Conservation (phyloP, 1,139 yeast genomes). For the Magnusiomyces paraingens region DNA sequence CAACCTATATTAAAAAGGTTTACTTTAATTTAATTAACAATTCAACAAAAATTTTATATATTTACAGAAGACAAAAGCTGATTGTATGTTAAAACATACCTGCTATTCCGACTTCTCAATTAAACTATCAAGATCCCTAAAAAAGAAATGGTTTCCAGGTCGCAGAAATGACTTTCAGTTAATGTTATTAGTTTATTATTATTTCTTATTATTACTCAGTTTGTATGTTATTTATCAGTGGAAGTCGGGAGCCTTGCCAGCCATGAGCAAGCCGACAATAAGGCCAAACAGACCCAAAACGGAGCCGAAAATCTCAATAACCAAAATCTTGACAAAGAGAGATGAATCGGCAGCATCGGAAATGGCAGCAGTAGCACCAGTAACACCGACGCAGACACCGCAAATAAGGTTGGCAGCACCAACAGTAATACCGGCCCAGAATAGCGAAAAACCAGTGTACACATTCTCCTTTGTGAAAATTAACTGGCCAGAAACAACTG, state of each 20-base stretch:
- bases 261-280: conserved; percentile 95
- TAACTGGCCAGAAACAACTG: conserved; percentile 56
- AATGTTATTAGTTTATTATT: neutral
- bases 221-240: conserved; percentile 20
- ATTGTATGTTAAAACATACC: too few relatives aligned
- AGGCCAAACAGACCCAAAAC: conserved; percentile 84
- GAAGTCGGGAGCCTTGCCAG: conserved; percentile 88
- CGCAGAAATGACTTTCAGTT: neutral
- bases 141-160: too few relatives aligned
- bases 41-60: too few relatives aligned
- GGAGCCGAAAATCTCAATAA: conserved; percentile 94
- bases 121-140: too few relatives aligned
- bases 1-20: too few relatives aligned
- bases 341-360: conserved; percentile 97
- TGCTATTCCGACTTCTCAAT: too few relatives aligned
- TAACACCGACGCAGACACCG: conserved; percentile 95
- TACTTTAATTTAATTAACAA: too few relatives aligned
- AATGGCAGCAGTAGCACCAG: conserved; percentile 97
- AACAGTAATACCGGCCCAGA: conserved; percentile 98
- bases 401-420: conserved; percentile 91
- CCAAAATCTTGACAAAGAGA: conserved; percentile 89
- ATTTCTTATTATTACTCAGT: neutral
- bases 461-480: conserved; percentile 76
- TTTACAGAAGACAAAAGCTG: too few relatives aligned
- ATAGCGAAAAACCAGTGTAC: conserved; percentile 84